Conservation (phyloP, 306 rosid species). For the Ceratonia siliqua region DNA sequence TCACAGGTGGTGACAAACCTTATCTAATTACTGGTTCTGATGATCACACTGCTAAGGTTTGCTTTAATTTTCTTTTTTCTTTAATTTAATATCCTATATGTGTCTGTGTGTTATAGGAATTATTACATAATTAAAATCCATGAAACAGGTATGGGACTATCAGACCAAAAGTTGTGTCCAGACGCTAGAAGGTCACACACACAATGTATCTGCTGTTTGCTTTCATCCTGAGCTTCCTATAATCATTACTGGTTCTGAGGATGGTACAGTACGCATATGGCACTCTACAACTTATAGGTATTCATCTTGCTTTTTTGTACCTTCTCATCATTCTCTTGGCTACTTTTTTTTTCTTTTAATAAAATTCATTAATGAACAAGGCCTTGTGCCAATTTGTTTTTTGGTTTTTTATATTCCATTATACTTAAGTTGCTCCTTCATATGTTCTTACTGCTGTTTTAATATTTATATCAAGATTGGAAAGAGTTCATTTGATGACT, state of each 20-base stretch:
- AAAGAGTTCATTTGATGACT: conserved; percentile 18
- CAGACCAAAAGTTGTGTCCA: conserved; percentile 99
- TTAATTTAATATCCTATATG: neutral
- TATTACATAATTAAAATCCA: conserved; percentile 17
- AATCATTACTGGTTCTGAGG: conserved; percentile 97
- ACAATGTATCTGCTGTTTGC: conserved; percentile 99
- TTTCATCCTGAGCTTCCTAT: conserved; percentile 99
- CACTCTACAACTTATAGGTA: conserved; percentile 97
- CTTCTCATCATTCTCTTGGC: neutral
- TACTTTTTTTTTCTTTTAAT: neutral
- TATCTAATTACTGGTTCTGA: conserved; percentile 97
- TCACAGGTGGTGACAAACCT: conserved; percentile 99
- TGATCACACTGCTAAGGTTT: conserved; percentile 98
- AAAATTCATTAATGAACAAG: neutral
- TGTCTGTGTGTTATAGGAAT: neutral
- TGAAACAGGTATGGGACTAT: conserved; percentile 95
- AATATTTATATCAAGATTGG: conserved; percentile 7
- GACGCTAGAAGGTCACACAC: conserved; percentile 99
- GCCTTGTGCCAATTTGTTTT: neutral
- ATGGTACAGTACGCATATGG: conserved; percentile 99
- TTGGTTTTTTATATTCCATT: conserved; percentile 12
- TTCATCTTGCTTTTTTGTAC: conserved; percentile 19
- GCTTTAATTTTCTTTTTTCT: conserved; percentile 6
- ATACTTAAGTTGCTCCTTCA: conserved; percentile 4
- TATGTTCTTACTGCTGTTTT: conserved; percentile 6